Evolutionary conservation across 768 basidiomycete genomes (phyloP), one percentile per base, ranked within the genome.

Genomic region (Mycena indigotica): DNA sequence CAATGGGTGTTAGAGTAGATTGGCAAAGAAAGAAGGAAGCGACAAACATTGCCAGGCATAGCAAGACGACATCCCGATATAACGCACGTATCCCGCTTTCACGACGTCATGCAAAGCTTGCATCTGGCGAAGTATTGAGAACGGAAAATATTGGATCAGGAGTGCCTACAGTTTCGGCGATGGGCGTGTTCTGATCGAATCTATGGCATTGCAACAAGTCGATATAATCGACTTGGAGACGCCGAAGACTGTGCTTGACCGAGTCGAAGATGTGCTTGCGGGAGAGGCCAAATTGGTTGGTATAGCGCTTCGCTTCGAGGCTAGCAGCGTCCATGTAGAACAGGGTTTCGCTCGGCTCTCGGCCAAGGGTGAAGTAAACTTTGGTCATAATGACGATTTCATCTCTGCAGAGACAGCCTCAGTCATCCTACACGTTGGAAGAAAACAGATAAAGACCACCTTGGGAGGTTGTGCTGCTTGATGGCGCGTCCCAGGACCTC

Each of bases 71-170:
- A 83, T 83, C 26, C 84, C 83, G 29, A 85, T 77, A 60, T 84
- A 87, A 26, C 86, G 77, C 28, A 81, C 86, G 55, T 83, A 81
- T 2, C 86, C 86, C 1, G 82, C 81, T 61, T 85, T 69, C 4
- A 87, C 84, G 25, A 88, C 80, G 54, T 87, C 86, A 54, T 88
- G 82, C 13, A 87, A 73, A 5, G 86, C 85, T 76, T 84, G 80
- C 86, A 88, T 87, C 82, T 83, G 51, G n/a, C 29, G 32, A 23
- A n/a, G n/a, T n/a, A n/a, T n/a, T n/a, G n/a, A n/a, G n/a, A n/a
- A n/a, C n/a, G n/a, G n/a, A n/a, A n/a, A n/a, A n/a, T n/a, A n/a
- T n/a, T n/a, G n/a, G n/a, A n/a, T n/a, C n/a, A n/a, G n/a, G n/a
- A n/a, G 6, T 23, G 23, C 69, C 58, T 56, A 79, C 81, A 12